phyloP scores from a whole-genome alignment of 2,329 filamentous ascomycete genomes.

The Emmonsia crescens region DNA sequence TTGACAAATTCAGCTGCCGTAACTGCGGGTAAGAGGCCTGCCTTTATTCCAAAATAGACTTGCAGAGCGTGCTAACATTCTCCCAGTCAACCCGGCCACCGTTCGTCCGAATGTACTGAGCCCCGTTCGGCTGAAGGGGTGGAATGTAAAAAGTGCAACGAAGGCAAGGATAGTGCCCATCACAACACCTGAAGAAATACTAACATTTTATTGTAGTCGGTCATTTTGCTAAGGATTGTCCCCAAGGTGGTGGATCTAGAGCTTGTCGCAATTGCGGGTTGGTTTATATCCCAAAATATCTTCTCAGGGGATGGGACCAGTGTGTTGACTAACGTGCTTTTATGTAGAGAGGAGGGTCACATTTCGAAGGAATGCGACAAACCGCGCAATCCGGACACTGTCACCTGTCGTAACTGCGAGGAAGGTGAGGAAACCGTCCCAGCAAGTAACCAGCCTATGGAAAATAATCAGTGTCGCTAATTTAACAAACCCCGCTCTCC shows the following conservation, averaged over 20 bases:
- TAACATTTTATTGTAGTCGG: constrained; percentile 24
- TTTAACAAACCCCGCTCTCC: neutral
- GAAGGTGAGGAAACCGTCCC: constrained; percentile 20
- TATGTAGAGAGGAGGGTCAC: constrained; percentile 31
- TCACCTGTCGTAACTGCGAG: constrained; percentile 38
- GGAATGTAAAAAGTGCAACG: constrained; percentile 36
- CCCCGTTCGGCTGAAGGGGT: constrained; percentile 34
- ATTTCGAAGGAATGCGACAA: constrained; percentile 34
- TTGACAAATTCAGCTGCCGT: constrained; percentile 36
- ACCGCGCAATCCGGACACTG: constrained; percentile 29
- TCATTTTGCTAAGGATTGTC: constrained; percentile 39
- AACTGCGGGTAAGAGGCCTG: constrained; percentile 38
- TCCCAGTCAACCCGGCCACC: constrained; percentile 34
- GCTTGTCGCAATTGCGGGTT: constrained; percentile 38
- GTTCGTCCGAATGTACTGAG: constrained; percentile 38
- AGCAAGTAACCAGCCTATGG: neutral
- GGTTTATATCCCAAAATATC: constrained; percentile 8
- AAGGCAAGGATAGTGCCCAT: constrained; percentile 21
- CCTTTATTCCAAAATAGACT: too few relatives aligned
- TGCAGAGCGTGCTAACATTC: constrained; percentile 12
- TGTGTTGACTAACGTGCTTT: constrained; percentile 12
- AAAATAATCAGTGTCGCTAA: too few relatives aligned
- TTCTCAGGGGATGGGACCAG: neutral
- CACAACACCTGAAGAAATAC: neutral
- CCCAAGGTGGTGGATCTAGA: constrained; percentile 24